These are phyloP conservation scores for Chamaecrista fasciculata DNA, from an alignment of 306 rosid genomes.

Conservation along the genomic window DNA sequence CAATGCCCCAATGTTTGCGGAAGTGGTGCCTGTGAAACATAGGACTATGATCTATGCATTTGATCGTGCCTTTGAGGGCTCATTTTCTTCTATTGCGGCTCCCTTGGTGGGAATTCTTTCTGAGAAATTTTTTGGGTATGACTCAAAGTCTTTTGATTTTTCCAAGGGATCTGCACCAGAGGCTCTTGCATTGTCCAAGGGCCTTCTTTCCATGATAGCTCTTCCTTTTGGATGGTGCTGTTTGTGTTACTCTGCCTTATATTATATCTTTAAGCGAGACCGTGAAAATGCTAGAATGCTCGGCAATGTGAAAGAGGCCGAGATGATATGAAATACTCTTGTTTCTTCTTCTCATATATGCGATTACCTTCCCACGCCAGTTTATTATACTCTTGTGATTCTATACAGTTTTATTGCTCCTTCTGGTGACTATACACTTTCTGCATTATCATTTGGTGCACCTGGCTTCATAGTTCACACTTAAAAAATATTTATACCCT, in stretches of 20 bases:
- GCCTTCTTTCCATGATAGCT: conserved; percentile 82
- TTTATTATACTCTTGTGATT: no score
- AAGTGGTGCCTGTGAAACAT: conserved; percentile 85
- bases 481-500: not conserved
- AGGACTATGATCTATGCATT: conserved; percentile 96
- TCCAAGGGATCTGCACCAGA: conserved; percentile 60
- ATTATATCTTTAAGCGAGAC: conserved; percentile 60
- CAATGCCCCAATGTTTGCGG: conserved; percentile 91
- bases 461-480: no score
- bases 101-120: conserved; percentile 96
- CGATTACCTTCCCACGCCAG: not conserved
- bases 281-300: conserved; percentile 63
- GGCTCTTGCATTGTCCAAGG: conserved; percentile 91
- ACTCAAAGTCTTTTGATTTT: conserved; percentile 69
- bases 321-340: conserved; percentile 38
- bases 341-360: not conserved
- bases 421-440: no score
- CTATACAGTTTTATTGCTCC: no score
- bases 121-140: conserved; percentile 78
- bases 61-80: conserved; percentile 96
- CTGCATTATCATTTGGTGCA: no score
- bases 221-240: conserved; percentile 90
- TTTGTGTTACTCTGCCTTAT: conserved; percentile 84
- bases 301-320: conserved; percentile 48
- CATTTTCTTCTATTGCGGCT: conserved; percentile 90